Evolutionary conservation across 106 monocot genomes (phyloP).

Genomic region (Amphibolis antarctica): DNA sequence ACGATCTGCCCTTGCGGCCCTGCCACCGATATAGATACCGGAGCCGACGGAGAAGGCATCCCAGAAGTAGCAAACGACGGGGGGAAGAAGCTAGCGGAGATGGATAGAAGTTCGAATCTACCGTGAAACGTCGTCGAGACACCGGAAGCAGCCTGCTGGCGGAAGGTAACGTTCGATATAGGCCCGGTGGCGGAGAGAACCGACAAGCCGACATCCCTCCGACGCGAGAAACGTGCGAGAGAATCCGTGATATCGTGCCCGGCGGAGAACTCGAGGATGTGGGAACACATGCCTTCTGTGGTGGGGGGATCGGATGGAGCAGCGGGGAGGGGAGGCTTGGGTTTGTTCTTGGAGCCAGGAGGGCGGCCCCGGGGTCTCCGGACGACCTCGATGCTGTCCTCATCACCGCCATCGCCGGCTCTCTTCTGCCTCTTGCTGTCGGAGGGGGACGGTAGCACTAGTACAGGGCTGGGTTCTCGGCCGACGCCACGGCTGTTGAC

Average conservation of each 20-base stretch:
- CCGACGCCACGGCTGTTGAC: conserved; percentile 3
- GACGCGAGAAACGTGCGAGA: conserved; percentile 37
- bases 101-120: conserved; percentile 46
- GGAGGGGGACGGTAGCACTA: background rate
- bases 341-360: conserved; percentile 67
- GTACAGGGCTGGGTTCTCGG: background rate
- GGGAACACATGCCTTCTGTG: conserved; percentile 31
- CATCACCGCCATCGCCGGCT: conserved; percentile 3
- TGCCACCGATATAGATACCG: conserved; percentile 41
- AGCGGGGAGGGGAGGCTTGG: conserved; percentile 44
- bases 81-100: conserved; percentile 52
- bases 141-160: conserved; percentile 16
- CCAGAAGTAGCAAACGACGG: conserved; percentile 17
- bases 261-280: conserved; percentile 52
- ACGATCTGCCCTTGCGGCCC: conserved; percentile 63
- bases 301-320: background rate
- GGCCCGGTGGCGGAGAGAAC: conserved; percentile 45
- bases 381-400: conserved; percentile 27
- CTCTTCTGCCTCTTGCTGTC: background rate
- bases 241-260: conserved; percentile 41
- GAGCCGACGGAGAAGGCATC: background rate
- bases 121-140: conserved; percentile 24
- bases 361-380: conserved; percentile 46
- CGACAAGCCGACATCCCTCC: conserved; percentile 36
- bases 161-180: conserved; percentile 48